phyloP scores from a whole-genome alignment of 805 yeast species.

The Candida silvicultrix region DNA sequence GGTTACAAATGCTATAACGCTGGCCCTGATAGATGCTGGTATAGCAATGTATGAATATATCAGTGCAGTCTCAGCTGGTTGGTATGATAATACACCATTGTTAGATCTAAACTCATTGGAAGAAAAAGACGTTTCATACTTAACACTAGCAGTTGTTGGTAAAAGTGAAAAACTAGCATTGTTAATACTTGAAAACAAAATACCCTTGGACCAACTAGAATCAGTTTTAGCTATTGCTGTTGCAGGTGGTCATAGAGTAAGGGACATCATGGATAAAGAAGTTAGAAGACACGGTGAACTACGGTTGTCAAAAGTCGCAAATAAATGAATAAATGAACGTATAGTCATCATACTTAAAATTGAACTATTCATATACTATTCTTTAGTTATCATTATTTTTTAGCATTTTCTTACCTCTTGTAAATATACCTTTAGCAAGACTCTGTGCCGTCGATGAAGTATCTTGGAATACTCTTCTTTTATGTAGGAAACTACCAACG shows the following conservation, averaged over 20 bases:
- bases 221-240: slow-evolving; percentile 73
- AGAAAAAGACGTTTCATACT: slow-evolving; percentile 73
- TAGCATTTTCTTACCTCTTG: slow-evolving; percentile 48
- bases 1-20: slow-evolving; percentile 77
- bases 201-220: slow-evolving; percentile 78
- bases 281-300: slow-evolving; percentile 70
- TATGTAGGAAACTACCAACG: slow-evolving; percentile 40
- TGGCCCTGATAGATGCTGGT: slow-evolving; percentile 93
- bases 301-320: slow-evolving; percentile 39
- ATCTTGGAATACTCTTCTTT: slow-evolving; percentile 43
- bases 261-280: slow-evolving; percentile 81
- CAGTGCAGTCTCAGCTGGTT: slow-evolving; percentile 72
- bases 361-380: neutral
- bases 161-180: slow-evolving; percentile 72
- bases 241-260: slow-evolving; percentile 78
- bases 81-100: slow-evolving; percentile 70
- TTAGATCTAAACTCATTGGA: slow-evolving; percentile 80
- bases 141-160: slow-evolving; percentile 84
- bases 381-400: slow-evolving; percentile 17
- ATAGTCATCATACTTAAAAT: no score
- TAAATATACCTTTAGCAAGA: slow-evolving; percentile 48
- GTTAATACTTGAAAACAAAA: slow-evolving; percentile 72
- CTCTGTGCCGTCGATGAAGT: slow-evolving; percentile 46
- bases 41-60: slow-evolving; percentile 90
- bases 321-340: slow-evolving; percentile 14